Conservation (phyloP, 495 filamentous ascomycete species). For the Trichoderma gamsii region DNA sequence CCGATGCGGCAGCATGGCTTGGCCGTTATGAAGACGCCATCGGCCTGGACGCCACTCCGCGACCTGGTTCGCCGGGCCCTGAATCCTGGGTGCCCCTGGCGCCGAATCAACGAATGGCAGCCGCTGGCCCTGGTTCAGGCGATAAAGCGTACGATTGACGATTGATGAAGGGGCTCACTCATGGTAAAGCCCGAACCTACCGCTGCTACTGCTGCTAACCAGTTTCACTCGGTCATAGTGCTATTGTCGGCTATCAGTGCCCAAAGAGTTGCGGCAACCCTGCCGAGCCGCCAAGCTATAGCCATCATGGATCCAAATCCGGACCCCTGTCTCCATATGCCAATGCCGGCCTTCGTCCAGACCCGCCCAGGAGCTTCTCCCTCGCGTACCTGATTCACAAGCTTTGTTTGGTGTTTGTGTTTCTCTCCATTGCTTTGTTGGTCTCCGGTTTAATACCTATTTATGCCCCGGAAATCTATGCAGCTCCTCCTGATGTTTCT, state of each 20-base stretch:
- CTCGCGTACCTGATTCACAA: conserved; percentile 12
- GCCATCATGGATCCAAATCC: conserved; percentile 10
- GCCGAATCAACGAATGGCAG: not conserved
- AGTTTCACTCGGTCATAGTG: not conserved
- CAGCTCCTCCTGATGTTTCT: conserved; percentile 1
- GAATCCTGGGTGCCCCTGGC: conserved; percentile 4
- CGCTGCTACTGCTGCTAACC: conserved; percentile 8
- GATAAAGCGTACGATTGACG: not conserved
- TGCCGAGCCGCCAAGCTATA: conserved; percentile 8
- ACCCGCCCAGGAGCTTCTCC: conserved; percentile 9
- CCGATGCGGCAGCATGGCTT: conserved; percentile 7
- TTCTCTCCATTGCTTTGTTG: conserved; percentile 1
- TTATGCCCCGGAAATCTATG: not conserved
- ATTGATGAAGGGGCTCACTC: conserved; percentile 9
- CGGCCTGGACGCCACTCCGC: not conserved
- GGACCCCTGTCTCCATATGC: conserved; percentile 1
- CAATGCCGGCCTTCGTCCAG: not conserved
- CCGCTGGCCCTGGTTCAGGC: not conserved
- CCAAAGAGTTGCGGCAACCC: not conserved
- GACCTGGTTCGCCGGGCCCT: conserved; percentile 4
- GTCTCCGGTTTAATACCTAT: not conserved
- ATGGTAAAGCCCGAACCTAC: not conserved
- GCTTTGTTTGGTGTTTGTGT: conserved; percentile 8
- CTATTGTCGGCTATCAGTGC: not conserved
- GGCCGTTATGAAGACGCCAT: conserved; percentile 10